Conservation (phyloP, 2,329 filamentous ascomycete genomes). For the Chrysoporthe puriensis region DNA sequence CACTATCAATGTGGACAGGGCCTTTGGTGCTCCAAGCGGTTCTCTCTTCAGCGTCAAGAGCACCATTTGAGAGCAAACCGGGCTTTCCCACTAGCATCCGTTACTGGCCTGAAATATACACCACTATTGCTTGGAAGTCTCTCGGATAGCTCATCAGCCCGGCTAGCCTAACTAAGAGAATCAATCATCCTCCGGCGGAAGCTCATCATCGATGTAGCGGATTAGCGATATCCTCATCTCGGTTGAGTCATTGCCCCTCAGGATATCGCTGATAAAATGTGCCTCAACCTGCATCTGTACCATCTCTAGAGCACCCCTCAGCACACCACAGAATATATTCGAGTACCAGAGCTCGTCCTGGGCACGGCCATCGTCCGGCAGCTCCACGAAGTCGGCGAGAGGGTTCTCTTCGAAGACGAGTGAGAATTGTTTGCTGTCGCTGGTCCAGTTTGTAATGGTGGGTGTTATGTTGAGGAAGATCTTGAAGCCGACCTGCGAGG, state of each 20-base stretch:
- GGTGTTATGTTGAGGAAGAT: slow-evolving; percentile 98
- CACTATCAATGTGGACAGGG: not conserved
- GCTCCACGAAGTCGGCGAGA: slow-evolving; percentile 93
- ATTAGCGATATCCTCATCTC: slow-evolving; percentile 95
- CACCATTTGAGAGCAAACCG: not conserved
- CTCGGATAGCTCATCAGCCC: not conserved
- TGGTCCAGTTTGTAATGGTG: slow-evolving; percentile 92
- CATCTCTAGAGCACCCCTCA: slow-evolving; percentile 94
- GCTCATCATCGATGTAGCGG: slow-evolving; percentile 94
- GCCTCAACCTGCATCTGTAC: slow-evolving; percentile 99
- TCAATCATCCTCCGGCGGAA: slow-evolving; percentile 95
- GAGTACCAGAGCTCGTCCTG: slow-evolving; percentile 99
- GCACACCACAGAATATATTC: slow-evolving; percentile 92
- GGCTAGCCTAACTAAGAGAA: slow-evolving; percentile 30
- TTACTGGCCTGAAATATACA: not conserved
- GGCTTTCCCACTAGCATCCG: not conserved
- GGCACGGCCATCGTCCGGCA: slow-evolving; percentile 92
- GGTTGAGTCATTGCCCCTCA: slow-evolving; percentile 92
- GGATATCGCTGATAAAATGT: slow-evolving; percentile 91
- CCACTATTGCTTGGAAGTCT: not conserved
- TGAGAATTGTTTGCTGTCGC: slow-evolving; percentile 94
- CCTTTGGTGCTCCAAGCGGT: not conserved
- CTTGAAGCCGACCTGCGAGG: slow-evolving; percentile 86
- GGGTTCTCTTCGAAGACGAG: slow-evolving; percentile 97
- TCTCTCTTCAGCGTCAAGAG: not conserved